Conservation (phyloP, 1,284 basidiomycete genomes). For the Cutaneotrichosporon dermatis region DNA sequence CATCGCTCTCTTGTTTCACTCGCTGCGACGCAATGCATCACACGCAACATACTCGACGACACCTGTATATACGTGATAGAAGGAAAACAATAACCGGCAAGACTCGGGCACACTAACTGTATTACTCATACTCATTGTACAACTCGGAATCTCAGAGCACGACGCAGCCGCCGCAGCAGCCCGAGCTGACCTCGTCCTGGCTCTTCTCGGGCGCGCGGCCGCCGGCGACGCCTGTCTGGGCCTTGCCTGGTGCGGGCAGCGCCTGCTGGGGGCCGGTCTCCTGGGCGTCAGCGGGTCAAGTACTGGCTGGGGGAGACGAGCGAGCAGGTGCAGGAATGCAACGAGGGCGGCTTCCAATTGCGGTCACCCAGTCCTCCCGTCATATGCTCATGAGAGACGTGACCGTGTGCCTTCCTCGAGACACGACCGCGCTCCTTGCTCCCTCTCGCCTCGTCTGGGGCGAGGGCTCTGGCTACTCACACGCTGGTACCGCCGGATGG, state of each 20-base stretch:
- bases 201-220: constrained; percentile 46
- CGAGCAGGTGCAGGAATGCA: background rate
- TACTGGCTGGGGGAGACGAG: background rate
- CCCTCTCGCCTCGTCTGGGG: too few relatives aligned
- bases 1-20: too few relatives aligned
- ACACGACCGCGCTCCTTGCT: too few relatives aligned
- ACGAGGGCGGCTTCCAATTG: too few relatives aligned
- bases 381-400: too few relatives aligned
- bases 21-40: background rate
- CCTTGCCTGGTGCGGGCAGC: constrained; percentile 51
- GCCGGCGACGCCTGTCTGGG: constrained; percentile 56
- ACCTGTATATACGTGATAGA: background rate
- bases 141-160: constrained; percentile 51
- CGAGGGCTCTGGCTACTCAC: constrained; percentile 45
- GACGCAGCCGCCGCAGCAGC: constrained; percentile 71
- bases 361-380: too few relatives aligned
- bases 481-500: constrained; percentile 96
- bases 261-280: constrained; percentile 41
- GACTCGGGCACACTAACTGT: background rate
- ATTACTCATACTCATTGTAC: constrained; percentile 4
- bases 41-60: background rate
- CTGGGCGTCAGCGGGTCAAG: constrained; percentile 17
- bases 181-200: constrained; percentile 51
- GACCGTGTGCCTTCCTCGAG: too few relatives aligned
- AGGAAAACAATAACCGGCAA: constrained; percentile 1